A percentile compares a stretch with the other conserved stretches of the same genome.
Evolutionary conservation across 306 rosid genomes (phyloP).

Genomic region (Phaseolus lunatus): DNA sequence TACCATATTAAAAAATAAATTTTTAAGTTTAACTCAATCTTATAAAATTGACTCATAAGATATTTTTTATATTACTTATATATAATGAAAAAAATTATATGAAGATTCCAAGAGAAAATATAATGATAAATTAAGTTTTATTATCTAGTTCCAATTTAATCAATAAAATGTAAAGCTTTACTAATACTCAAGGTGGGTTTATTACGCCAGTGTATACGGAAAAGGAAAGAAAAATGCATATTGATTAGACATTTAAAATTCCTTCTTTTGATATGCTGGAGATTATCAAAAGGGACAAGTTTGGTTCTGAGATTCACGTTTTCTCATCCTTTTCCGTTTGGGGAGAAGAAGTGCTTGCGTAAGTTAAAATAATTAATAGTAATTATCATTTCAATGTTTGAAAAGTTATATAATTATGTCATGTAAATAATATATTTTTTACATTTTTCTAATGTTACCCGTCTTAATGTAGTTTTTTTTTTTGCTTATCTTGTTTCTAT

Average conservation of each 20-base stretch:
- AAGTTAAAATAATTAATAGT: neutral
- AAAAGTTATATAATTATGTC: neutral
- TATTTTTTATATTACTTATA: too few relatives aligned
- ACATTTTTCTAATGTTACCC: too few relatives aligned
- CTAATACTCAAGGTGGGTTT: neutral
- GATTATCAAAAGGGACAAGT: neutral
- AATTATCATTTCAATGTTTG: neutral
- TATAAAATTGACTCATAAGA: too few relatives aligned
- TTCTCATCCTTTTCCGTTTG: neutral
- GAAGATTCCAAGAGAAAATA: too few relatives aligned
- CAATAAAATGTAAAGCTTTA: neutral
- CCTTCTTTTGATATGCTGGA: neutral
- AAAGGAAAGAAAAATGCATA: neutral
- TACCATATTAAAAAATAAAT: too few relatives aligned
- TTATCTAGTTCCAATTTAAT: neutral
- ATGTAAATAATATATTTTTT: neutral
- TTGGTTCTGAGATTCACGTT: neutral
- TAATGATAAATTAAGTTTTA: neutral
- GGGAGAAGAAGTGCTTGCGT: neutral
- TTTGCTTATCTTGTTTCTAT: neutral
- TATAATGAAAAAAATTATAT: too few relatives aligned
- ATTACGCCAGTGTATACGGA: neutral
- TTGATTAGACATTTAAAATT: neutral
- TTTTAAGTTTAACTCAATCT: too few relatives aligned
- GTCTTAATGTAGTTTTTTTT: neutral